A percentile compares a stretch with the other conserved stretches of the same genome.
These are phyloP conservation scores for Aspergillus ibericus DNA, from an alignment of 2,329 filamentous ascomycete species.

Conservation along the genomic window DNA sequence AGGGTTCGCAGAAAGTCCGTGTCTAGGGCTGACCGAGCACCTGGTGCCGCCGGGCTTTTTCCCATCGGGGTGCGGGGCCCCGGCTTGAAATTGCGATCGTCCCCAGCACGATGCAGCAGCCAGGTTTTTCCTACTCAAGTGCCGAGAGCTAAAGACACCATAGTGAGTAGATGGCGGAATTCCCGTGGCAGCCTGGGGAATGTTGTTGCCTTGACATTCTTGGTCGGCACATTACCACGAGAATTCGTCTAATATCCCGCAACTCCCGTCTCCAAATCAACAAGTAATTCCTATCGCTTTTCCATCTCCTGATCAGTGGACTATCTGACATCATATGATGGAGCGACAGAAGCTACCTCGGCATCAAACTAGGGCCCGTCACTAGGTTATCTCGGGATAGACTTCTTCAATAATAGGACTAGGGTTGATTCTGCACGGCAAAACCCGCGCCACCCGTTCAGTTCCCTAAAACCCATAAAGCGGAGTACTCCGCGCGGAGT, in stretches of 20 bases:
- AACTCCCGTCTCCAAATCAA: too few species aligned
- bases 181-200: too few species aligned
- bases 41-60: constrained; percentile 22
- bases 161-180: too few species aligned
- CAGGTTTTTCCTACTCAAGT: not conserved
- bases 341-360: not conserved
- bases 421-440: not conserved
- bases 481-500: too few species aligned
- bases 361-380: too few species aligned
- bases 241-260: too few species aligned
- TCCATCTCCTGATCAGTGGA: too few species aligned
- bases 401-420: not conserved
- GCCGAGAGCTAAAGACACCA: too few species aligned
- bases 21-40: not conserved
- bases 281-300: too few species aligned
- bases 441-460: not conserved
- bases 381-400: not conserved
- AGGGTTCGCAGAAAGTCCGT: not conserved
- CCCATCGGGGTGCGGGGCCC: constrained; percentile 3
- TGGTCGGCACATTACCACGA: too few species aligned
- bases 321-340: not conserved
- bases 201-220: too few species aligned
- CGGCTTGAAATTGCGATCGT: not conserved
- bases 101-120: not conserved
- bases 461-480: too few species aligned